Base-by-base conservation (phyloP, 306 rosid genomes). In the Pterocarpus macrocarpus region DNA sequence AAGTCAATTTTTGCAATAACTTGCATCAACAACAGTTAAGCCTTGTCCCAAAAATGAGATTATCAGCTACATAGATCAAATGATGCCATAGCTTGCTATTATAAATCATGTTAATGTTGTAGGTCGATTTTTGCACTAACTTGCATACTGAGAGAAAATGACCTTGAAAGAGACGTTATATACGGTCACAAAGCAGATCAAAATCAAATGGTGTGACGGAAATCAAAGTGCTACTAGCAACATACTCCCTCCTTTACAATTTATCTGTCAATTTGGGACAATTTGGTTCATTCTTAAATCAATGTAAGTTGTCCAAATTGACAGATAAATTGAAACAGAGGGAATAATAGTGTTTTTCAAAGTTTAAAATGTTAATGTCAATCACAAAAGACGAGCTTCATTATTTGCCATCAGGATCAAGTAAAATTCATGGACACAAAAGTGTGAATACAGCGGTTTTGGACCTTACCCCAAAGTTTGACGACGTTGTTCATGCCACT, bases 401-500 rank as follows among this genome's bases (percentile, higher is more conserved):
- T n/a, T 32, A 79, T 69, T 79, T 79, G 10, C 14, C 30, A 11
- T 72, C 32, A 64, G 61, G 59, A 45, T 44, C 39, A 45, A 59
- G 35, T 28, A 39, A n/a, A 72, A 57, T 56, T 65, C 7, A 8
- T 11, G 5, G 16, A 58, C 69, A 47, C 30, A 12, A 33, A 9
- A 69, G 17, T 4, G 8, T 8, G 8, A 80, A 69, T 11, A 61
- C 14, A 58, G 28, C 17, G 5, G 32, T 41, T 30, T 38, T 30
- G 73, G 55, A 69, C 11, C 86, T 81, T 83, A 95, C 98, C 99
- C 99, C 13, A 95, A 82, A 52, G 98, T 95, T 66, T 64, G 82
- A n/a, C 79, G 86, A 14, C 98, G 99, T 28, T 61, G 85, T 32
- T 90, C 84, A 15, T 95, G 98, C 99, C 99, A 95, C 13, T 91